Evolutionary conservation across 306 rosid species (phyloP).

Genomic region (Geum urbanum): DNA sequence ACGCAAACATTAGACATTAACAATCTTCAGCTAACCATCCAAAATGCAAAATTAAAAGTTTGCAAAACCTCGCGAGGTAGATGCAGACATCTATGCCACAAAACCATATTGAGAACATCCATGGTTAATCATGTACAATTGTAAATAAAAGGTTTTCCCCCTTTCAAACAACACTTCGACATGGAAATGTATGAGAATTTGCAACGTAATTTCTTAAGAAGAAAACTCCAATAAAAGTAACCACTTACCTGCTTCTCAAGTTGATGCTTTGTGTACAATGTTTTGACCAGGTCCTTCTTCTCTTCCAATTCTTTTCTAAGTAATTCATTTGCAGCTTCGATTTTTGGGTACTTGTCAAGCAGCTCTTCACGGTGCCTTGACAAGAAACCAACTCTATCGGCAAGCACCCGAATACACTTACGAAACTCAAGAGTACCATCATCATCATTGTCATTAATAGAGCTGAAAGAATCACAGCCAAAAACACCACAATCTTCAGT

Average conservation of each 20-base stretch:
- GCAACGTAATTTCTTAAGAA: background rate
- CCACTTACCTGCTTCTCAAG: conserved; percentile 82
- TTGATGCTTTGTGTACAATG: conserved; percentile 83
- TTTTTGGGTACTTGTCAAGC: conserved; percentile 61
- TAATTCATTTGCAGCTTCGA: conserved; percentile 73
- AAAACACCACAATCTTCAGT: conserved; percentile 18
- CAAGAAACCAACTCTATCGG: conserved; percentile 71
- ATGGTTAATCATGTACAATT: background rate
- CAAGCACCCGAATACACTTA: conserved; percentile 65
- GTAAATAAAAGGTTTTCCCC: background rate
- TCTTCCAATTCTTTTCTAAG: conserved; percentile 83
- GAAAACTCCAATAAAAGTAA: background rate
- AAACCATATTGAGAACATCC: background rate
- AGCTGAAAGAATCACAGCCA: conserved; percentile 48
- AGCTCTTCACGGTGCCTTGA: conserved; percentile 77
- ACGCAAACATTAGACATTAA: background rate
- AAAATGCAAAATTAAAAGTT: background rate
- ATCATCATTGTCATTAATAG: conserved; percentile 74
- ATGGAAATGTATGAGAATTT: no score
- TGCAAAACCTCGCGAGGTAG: background rate
- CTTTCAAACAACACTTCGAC: background rate
- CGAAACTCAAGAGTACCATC: conserved; percentile 75
- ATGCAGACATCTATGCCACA: background rate
- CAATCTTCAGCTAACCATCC: background rate
- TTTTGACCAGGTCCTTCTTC: conserved; percentile 71